Evolutionary conservation across 1,284 basidiomycete species (phyloP).

Genomic region (Puccinia hordei): DNA sequence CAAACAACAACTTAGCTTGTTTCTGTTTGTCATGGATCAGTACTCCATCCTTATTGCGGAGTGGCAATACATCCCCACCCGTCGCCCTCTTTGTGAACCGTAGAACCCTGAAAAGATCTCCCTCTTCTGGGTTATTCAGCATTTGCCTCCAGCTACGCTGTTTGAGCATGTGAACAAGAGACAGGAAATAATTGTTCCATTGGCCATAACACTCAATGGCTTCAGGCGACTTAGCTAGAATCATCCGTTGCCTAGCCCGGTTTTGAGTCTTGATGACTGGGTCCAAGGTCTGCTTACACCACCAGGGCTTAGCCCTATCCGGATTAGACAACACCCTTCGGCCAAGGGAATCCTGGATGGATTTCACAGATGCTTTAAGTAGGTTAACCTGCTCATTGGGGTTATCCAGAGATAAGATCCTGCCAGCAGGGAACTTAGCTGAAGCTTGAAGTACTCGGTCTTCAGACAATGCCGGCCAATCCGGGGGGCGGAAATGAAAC

Average conservation of each 20-base stretch:
- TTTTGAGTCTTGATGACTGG: background rate
- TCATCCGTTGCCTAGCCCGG: background rate
- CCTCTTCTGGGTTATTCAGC: background rate
- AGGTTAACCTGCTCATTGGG: no score
- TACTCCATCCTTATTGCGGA: background rate
- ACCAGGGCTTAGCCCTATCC: background rate
- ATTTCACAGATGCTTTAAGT: background rate
- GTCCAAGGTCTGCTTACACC: conserved; percentile 3
- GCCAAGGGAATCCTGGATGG: background rate
- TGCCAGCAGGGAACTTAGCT: background rate
- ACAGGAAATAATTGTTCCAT: background rate
- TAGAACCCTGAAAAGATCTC: background rate
- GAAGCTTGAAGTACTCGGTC: background rate
- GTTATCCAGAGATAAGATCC: background rate
- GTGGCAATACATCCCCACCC: background rate
- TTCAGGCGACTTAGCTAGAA: background rate
- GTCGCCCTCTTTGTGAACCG: background rate
- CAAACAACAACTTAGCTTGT: background rate
- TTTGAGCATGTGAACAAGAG: background rate
- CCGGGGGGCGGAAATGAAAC: background rate
- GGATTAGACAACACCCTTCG: background rate
- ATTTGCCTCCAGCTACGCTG: background rate
- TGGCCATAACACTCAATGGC: background rate
- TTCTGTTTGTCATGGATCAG: background rate
- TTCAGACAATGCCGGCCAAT: background rate